These are phyloP conservation scores for Boletus insuetus DNA, from an alignment of 768 basidiomycete species.

Conservation along the genomic window DNA sequence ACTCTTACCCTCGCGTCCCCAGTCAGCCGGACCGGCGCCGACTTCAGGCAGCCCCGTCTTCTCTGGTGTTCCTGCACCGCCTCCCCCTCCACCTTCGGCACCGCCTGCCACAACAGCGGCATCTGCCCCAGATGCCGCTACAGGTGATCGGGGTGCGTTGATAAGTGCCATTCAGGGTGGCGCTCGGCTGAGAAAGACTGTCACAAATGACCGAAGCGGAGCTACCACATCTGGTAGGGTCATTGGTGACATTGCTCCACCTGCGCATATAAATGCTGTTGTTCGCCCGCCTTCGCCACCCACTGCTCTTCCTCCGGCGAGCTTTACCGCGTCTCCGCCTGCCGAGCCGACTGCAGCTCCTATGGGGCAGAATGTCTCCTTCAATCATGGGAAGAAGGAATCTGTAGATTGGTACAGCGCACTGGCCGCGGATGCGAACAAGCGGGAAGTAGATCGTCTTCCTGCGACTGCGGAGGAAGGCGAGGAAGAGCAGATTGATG, in stretches of 20 bases:
- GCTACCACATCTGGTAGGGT: slow-evolving; percentile 72
- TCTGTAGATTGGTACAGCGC: slow-evolving; percentile 91
- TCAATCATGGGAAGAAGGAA: slow-evolving; percentile 54
- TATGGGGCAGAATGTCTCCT: slow-evolving; percentile 16
- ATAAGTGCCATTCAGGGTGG: slow-evolving; percentile 80
- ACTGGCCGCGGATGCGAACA: slow-evolving; percentile 66
- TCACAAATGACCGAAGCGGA: slow-evolving; percentile 81
- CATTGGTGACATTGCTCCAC: slow-evolving; percentile 69
- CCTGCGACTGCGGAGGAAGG: slow-evolving; percentile 60
- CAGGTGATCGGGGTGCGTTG: slow-evolving; percentile 61
- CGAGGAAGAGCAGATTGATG: slow-evolving; percentile 45
- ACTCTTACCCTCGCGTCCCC: slow-evolving; percentile 58
- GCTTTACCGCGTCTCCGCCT: slow-evolving; percentile 18
- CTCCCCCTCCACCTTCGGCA: slow-evolving; percentile 37
- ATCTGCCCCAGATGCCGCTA: slow-evolving; percentile 30
- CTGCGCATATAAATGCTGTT: slow-evolving; percentile 59
- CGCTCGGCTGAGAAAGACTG: slow-evolving; percentile 63
- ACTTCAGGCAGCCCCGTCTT: slow-evolving; percentile 25
- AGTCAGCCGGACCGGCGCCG: slow-evolving; percentile 46
- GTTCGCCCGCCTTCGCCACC: slow-evolving; percentile 39
- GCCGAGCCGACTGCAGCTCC: slow-evolving; percentile 14
- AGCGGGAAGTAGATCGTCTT: slow-evolving; percentile 40
- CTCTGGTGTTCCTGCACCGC: slow-evolving; percentile 35
- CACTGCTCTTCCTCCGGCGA: background rate
- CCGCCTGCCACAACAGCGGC: slow-evolving; percentile 23